A percentile compares a stretch with the other conserved stretches of the same genome.
Evolutionary conservation across 2,329 filamentous ascomycete genomes (phyloP).

Genomic region (Epichloe sp.): DNA sequence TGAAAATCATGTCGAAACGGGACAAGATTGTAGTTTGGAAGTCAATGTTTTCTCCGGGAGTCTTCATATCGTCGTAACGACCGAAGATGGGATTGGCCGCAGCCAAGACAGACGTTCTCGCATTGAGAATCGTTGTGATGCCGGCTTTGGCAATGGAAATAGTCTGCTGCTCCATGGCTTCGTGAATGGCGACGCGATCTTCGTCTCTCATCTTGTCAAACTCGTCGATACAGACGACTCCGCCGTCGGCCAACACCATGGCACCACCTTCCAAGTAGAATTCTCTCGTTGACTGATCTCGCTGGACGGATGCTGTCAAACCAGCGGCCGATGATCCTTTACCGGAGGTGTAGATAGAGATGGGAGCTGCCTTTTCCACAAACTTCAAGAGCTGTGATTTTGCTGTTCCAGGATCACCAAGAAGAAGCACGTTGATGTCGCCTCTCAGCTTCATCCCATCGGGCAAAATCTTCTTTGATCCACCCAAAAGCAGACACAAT

Average conservation of each 20-base stretch:
- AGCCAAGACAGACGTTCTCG: slow-evolving; percentile 84
- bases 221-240: slow-evolving; percentile 96
- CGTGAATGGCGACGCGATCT: slow-evolving; percentile 93
- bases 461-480: slow-evolving; percentile 93
- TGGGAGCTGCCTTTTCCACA: slow-evolving; percentile 89
- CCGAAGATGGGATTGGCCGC: slow-evolving; percentile 97
- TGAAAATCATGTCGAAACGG: slow-evolving; percentile 99
- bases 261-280: slow-evolving; percentile 97
- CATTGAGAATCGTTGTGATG: slow-evolving; percentile 96
- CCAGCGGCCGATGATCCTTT: slow-evolving; percentile 96
- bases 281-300: slow-evolving; percentile 81
- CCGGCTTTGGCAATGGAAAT: slow-evolving; percentile 98
- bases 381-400: slow-evolving; percentile 97
- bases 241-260: slow-evolving; percentile 94
- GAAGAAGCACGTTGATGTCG: slow-evolving; percentile 92
- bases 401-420: slow-evolving; percentile 94
- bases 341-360: slow-evolving; percentile 96
- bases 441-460: slow-evolving; percentile 96
- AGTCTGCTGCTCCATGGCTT: slow-evolving; percentile 99
- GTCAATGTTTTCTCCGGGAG: slow-evolving; percentile 95
- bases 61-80: slow-evolving; percentile 95
- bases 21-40: slow-evolving; percentile 98
- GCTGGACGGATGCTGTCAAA: slow-evolving; percentile 92
- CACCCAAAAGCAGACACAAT: slow-evolving; percentile 81
- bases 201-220: slow-evolving; percentile 99